A percentile compares a stretch with the other conserved stretches of the same genome.
Evolutionary conservation across 2,329 filamentous ascomycete species (phyloP).

Genomic region (Lecanicillium sp.): DNA sequence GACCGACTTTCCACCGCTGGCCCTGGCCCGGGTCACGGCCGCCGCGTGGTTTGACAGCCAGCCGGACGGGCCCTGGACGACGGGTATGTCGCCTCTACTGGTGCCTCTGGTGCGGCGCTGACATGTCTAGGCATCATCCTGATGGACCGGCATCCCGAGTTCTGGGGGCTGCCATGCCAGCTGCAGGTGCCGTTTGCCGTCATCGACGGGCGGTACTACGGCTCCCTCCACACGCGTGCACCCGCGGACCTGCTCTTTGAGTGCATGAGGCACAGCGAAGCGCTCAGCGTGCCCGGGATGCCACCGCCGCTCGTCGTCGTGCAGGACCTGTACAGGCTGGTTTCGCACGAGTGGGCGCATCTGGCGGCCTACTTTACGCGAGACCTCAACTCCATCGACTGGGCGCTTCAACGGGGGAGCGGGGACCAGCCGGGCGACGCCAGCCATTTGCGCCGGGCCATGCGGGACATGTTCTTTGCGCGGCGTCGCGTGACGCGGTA

Average conservation of each 20-base stretch:
- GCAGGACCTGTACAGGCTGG: conserved; percentile 4
- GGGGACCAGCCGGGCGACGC: conserved; percentile 1
- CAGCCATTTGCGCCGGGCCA: conserved; percentile 6
- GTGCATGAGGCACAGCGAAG: conserved; percentile 3
- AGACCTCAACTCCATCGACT: conserved; percentile 10
- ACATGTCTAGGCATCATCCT: conserved; percentile 5
- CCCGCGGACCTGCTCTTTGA: conserved; percentile 3
- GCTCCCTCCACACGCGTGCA: conserved; percentile 4
- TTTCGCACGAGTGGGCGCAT: conserved; percentile 7
- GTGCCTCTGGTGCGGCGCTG: neutral
- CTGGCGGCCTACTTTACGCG: conserved; percentile 8
- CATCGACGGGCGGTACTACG: conserved; percentile 4
- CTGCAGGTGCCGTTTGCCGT: conserved; percentile 5
- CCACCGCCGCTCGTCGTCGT: conserved; percentile 4
- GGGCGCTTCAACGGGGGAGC: conserved; percentile 8
- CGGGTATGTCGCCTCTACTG: conserved; percentile 4
- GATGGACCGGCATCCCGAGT: conserved; percentile 5
- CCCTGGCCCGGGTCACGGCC: conserved; percentile 7
- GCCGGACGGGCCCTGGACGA: conserved; percentile 3
- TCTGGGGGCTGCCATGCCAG: conserved; percentile 5
- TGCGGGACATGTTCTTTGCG: conserved; percentile 10
- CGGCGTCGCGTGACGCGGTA: conserved; percentile 8
- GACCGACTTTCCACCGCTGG: conserved; percentile 6
- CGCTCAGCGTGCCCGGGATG: neutral
- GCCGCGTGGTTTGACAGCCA: conserved; percentile 7